Evolutionary conservation across 2,329 filamentous ascomycete species (phyloP).

Genomic region (Neofusicoccum parvum): DNA sequence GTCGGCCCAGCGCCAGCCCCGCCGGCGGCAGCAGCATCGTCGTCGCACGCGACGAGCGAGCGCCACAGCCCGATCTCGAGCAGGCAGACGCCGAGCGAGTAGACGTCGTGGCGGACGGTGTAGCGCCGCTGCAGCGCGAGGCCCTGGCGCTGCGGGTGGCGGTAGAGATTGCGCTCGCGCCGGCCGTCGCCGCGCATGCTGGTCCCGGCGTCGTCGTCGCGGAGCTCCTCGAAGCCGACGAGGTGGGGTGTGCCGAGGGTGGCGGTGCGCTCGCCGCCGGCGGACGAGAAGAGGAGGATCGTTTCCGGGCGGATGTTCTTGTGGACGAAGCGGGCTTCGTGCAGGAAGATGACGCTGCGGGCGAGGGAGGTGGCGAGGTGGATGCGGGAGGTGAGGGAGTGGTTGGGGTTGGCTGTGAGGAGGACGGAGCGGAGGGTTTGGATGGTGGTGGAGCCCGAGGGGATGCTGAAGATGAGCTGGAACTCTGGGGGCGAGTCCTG

Average conservation of each 20-base stretch:
- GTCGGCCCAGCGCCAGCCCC: too few relatives aligned
- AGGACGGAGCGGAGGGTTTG: too few relatives aligned
- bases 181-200: constrained; percentile 38
- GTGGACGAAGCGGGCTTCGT: constrained; percentile 49
- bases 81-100: constrained; percentile 57
- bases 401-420: too few relatives aligned
- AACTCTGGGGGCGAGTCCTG: too few relatives aligned
- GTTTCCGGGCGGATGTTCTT: constrained; percentile 51
- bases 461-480: too few relatives aligned
- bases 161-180: constrained; percentile 53
- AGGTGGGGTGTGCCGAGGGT: constrained; percentile 35
- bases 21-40: too few relatives aligned
- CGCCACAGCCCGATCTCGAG: constrained; percentile 57
- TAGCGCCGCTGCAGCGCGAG: constrained; percentile 42
- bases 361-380: constrained; percentile 28
- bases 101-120: constrained; percentile 59
- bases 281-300: constrained; percentile 30
- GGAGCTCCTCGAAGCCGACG: constrained; percentile 50
- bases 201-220: constrained; percentile 38
- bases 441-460: too few relatives aligned
- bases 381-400: background rate
- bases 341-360: constrained; percentile 38
- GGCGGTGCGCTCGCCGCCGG: too few relatives aligned
- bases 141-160: constrained; percentile 54
- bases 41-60: constrained; percentile 34